Base-by-base conservation (phyloP, 1,284 basidiomycete species). In the Amylostereum chailletii region DNA sequence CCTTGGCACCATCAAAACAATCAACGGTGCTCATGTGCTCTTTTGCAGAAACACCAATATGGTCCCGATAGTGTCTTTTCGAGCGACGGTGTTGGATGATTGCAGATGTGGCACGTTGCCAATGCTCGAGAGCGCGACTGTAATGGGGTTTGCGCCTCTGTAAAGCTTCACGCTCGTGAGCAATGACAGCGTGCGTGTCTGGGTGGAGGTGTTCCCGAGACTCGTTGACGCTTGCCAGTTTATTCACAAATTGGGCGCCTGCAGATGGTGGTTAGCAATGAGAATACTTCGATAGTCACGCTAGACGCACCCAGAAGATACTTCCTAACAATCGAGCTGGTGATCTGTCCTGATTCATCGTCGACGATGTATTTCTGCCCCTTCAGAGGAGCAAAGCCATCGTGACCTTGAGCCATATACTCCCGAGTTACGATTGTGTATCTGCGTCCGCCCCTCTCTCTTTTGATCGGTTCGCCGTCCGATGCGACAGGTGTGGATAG, bases 1-100 rank as follows among this genome's bases (percentile, higher is more conserved):
- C 64, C 45, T 62, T 68, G 40, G 66, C 64, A 46, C 89, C 86
- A 57, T 91, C 79, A 57, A 81, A 86, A 45, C 75, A 74, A 62
- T 94, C 90, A 0, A 92, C 80, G 3, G 60, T 61, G 53, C 77
- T 81, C 89, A 93, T 91, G 60, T 92, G 83, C 61, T 92, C 87
- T 43, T 76, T 71, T 47, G 70, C 69, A 2, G 78, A 71, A 27
- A 89, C 68, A 46, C 73, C 71, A 53, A 90, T 66, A 34, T 81
- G 77, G 53, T 86, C 79, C 50, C 71, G 67, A 57, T 81, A 82
- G 54, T 80, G 80, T 19, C 57, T 64, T 43, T 69, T 69, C 33
- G 76, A 76, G 57, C 77, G 70, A n/a, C 67, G 60, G 48, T 64
- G 71, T 42, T 72, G 69, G 40, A 79, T 64, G 27, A 74, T 75